A percentile compares a stretch with the other conserved stretches of the same genome.
These are phyloP conservation scores for Tetrahymena malaccensis DNA, from an alignment of 73 alveolate genomes.

Conservation along the genomic window DNA sequence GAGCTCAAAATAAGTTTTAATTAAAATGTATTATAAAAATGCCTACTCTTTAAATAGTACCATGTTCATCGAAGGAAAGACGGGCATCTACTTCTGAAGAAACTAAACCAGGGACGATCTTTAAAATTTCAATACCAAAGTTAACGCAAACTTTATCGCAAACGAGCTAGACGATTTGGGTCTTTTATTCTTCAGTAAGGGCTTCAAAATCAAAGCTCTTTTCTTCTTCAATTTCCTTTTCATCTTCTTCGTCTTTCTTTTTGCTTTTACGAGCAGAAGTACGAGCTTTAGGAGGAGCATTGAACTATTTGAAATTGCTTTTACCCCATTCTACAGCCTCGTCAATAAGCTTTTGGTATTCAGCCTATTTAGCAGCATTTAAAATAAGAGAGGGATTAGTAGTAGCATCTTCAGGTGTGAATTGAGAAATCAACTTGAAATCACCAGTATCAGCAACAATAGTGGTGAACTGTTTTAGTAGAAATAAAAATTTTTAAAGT, in stretches of 20 bases:
- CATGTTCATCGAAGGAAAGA: constrained; percentile 57
- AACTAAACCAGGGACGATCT: constrained; percentile 62
- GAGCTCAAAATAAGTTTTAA: neutral
- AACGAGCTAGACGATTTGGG: constrained; percentile 16
- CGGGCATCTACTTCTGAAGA: constrained; percentile 77
- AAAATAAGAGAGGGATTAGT: constrained; percentile 67
- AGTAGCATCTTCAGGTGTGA: constrained; percentile 66
- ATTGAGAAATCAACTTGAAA: constrained; percentile 48
- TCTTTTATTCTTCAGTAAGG: constrained; percentile 5
- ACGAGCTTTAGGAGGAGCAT: constrained; percentile 10
- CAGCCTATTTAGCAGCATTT: constrained; percentile 42
- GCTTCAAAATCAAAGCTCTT: constrained; percentile 17
- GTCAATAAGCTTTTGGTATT: constrained; percentile 31
- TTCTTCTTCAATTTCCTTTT: constrained; percentile 13
- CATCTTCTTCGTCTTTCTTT: constrained; percentile 19
- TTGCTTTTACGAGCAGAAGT: constrained; percentile 24
- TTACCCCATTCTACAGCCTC: constrained; percentile 42
- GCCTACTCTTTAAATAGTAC: constrained; percentile 19
- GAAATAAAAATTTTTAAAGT: neutral
- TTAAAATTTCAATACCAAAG: constrained; percentile 54
- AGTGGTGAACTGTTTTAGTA: constrained; percentile 30
- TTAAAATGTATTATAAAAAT: neutral
- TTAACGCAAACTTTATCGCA: constrained; percentile 52
- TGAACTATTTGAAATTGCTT: neutral
- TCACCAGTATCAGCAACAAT: constrained; percentile 77